Evolutionary conservation across 768 basidiomycete genomes (phyloP).

Genomic region (Hirschioporus abietinus): DNA sequence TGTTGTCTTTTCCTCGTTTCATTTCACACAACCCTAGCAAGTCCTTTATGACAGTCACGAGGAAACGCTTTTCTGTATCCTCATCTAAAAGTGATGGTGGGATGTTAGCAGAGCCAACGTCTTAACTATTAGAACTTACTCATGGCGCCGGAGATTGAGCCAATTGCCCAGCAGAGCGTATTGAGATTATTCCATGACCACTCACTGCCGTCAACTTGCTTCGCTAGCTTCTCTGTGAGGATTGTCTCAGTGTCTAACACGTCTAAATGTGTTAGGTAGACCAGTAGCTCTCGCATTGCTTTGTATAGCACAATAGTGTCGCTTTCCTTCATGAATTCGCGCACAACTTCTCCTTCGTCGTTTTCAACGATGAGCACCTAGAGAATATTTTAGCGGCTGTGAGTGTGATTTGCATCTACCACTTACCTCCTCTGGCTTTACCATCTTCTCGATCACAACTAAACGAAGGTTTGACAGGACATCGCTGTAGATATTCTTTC

Average conservation of each 20-base stretch:
- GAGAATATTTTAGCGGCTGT: constrained; percentile 8
- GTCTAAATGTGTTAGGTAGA: constrained; percentile 96
- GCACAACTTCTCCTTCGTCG: constrained; percentile 98
- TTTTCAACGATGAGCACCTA: constrained; percentile 98
- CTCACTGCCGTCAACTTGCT: constrained; percentile 95
- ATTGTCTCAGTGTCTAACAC: constrained; percentile 95
- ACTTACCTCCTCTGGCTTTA: constrained; percentile 95
- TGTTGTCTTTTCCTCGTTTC: constrained; percentile 99
- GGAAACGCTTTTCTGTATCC: constrained; percentile 97
- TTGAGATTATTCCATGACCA: constrained; percentile 99
- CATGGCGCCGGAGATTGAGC: constrained; percentile 98
- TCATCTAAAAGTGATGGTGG: constrained; percentile 55
- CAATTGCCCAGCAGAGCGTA: constrained; percentile 99
- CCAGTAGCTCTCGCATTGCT: constrained; percentile 95
- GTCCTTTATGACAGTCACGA: constrained; percentile 99
- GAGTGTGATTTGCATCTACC: not conserved
- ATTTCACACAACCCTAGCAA: constrained; percentile 96
- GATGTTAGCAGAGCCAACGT: constrained; percentile 4
- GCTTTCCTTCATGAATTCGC: constrained; percentile 98
- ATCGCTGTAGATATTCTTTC: constrained; percentile 95
- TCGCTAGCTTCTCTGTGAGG: constrained; percentile 93
- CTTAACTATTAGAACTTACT: constrained; percentile 48
- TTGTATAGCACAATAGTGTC: constrained; percentile 99
- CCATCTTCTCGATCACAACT: constrained; percentile 98
- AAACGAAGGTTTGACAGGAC: constrained; percentile 90